A percentile compares a stretch with the other conserved stretches of the same genome.
Evolutionary conservation across 495 filamentous ascomycete genomes (phyloP).

Genomic region (Trichoderma asperelloides): DNA sequence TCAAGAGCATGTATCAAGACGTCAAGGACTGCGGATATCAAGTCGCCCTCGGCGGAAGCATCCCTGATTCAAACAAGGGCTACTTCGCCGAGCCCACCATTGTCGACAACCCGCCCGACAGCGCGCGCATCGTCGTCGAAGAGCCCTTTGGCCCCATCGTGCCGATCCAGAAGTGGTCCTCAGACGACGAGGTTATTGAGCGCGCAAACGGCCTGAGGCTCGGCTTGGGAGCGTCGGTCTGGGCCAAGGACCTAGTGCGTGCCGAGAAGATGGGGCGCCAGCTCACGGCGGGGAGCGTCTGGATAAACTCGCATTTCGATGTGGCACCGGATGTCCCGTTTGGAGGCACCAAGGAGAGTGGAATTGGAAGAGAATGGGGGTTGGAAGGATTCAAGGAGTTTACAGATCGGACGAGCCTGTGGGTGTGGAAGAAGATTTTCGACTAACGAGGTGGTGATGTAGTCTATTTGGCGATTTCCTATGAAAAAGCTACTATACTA

Average conservation of each 20-base stretch:
- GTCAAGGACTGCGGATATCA: slow-evolving; percentile 37
- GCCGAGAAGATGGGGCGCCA: slow-evolving; percentile 42
- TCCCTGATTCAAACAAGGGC: slow-evolving; percentile 22
- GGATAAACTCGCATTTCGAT: slow-evolving; percentile 46
- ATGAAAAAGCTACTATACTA: not conserved
- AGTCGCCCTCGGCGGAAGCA: slow-evolving; percentile 28
- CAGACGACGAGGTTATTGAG: slow-evolving; percentile 49
- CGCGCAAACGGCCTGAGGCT: slow-evolving; percentile 47
- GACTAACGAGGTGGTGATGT: not conserved
- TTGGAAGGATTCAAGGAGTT: slow-evolving; percentile 12
- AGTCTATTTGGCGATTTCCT: no score
- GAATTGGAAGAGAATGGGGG: slow-evolving; percentile 37
- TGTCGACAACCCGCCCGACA: slow-evolving; percentile 38
- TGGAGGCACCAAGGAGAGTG: slow-evolving; percentile 56
- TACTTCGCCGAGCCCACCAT: slow-evolving; percentile 43
- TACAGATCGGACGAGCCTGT: slow-evolving; percentile 10
- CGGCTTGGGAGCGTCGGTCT: slow-evolving; percentile 51
- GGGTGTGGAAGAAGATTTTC: slow-evolving; percentile 15
- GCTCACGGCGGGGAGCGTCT: slow-evolving; percentile 48
- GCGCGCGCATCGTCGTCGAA: slow-evolving; percentile 33
- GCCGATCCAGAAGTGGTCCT: slow-evolving; percentile 45
- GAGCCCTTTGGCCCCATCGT: slow-evolving; percentile 51
- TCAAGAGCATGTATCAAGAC: slow-evolving; percentile 37
- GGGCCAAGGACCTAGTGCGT: slow-evolving; percentile 41
- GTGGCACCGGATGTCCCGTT: slow-evolving; percentile 42